Percentiles rank a stretch among this genome's conserved stretches.
These are phyloP conservation scores for Botrytis medusae DNA, from an alignment of 2,329 filamentous ascomycete genomes.

Conservation along the genomic window DNA sequence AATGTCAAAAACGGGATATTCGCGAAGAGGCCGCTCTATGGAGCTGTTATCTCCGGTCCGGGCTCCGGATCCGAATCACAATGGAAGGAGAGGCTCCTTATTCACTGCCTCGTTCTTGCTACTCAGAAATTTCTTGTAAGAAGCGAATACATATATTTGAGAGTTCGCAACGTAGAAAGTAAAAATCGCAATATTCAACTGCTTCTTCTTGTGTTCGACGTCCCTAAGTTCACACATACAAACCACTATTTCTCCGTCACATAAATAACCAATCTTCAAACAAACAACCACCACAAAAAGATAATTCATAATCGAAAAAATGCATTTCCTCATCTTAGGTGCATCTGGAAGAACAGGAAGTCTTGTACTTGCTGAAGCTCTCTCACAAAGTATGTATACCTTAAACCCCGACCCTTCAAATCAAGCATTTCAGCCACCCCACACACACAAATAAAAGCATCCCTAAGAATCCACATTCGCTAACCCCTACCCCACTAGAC, in stretches of 20 bases:
- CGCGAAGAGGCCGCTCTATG: background rate
- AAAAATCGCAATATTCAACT: background rate
- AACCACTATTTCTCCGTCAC: too few relatives aligned
- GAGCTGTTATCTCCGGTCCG: conserved; percentile 3
- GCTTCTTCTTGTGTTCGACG: background rate
- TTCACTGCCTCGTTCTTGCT: background rate
- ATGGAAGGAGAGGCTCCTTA: background rate
- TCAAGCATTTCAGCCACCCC: background rate
- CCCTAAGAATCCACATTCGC: background rate
- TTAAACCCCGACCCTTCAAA: background rate
- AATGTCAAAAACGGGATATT: background rate
- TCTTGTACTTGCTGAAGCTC: conserved; percentile 44
- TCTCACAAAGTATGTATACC: conserved; percentile 31
- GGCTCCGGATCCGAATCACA: background rate
- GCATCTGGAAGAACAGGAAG: conserved; percentile 50
- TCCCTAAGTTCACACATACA: too few relatives aligned
- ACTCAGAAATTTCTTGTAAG: too few relatives aligned
- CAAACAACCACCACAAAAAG: background rate
- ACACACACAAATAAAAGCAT: background rate
- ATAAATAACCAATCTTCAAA: background rate
- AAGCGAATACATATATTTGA: conserved; percentile 11
- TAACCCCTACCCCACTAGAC: conserved; percentile 26
- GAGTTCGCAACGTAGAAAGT: background rate
- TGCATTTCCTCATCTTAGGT: conserved; percentile 49
- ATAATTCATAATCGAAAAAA: conserved; percentile 26